phyloP scores from a whole-genome alignment of 805 yeast genomes.

The Saccharomyces jurei region DNA sequence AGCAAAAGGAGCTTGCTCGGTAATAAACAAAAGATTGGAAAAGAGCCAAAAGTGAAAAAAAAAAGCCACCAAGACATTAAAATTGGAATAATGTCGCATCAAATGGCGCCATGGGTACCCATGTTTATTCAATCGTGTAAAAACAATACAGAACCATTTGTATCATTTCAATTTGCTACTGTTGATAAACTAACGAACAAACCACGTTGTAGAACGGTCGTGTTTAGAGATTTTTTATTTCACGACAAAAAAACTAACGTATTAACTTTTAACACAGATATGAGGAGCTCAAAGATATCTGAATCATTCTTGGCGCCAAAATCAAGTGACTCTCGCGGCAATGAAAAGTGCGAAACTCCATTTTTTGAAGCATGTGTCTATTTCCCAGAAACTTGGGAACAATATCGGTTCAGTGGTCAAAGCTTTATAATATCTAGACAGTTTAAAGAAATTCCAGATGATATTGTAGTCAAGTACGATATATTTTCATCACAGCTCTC shows the following conservation, averaged over 20 bases:
- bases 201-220: constrained; percentile 65
- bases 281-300: constrained; percentile 53
- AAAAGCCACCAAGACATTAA: not conserved
- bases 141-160: constrained; percentile 43
- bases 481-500: constrained; percentile 21
- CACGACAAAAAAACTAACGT: constrained; percentile 60
- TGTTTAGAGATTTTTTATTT: constrained; percentile 68
- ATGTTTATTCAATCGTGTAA: constrained; percentile 46
- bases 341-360: constrained; percentile 31
- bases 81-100: constrained; percentile 24
- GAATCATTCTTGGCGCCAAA: constrained; percentile 32
- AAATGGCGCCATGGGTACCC: constrained; percentile 75
- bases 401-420: constrained; percentile 64
- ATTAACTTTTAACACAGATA: constrained; percentile 63
- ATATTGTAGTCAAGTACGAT: constrained; percentile 21
- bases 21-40: not conserved
- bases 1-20: not conserved
- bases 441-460: constrained; percentile 6
- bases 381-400: constrained; percentile 53
- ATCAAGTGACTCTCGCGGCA: not conserved
- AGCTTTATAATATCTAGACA: constrained; percentile 39
- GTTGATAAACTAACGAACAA: constrained; percentile 40
- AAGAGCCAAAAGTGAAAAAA: not conserved
- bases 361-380: constrained; percentile 71
- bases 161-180: constrained; percentile 61